Base-by-base conservation (phyloP, 2,329 filamentous ascomycete genomes). In the Fusarium torulosum region DNA sequence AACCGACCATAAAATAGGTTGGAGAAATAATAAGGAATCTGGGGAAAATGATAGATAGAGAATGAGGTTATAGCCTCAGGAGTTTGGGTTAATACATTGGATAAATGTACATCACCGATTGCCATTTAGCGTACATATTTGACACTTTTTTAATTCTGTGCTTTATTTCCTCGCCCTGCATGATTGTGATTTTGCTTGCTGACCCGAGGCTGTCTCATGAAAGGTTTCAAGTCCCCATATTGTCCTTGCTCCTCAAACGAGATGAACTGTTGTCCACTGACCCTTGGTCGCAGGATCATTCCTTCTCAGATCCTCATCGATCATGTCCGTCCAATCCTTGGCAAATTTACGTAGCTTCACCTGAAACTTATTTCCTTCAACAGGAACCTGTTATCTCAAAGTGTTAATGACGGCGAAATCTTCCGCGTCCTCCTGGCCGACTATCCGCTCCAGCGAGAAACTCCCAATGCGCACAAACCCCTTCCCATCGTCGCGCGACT, bases 111-210 rank as follows among this genome's bases (percentile, higher is more conserved):
- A 29, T 23, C 29, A 40, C 27, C 7, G 19, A 46, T 27, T 42
- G 27, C 10, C 37, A 54, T 55, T 69, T 54, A 53, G 47, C 53
- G 49, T 67, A 67, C 13, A 63, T 53, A 53, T 35, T 40, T 58
- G 29, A 54, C 27, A 23, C 5, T 23, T 60, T 37, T 10, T 40
- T 10, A 11, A 6, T 29, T 13, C 10, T 29, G 10, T 29, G 10
- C 4, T 29, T 29, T 13, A 13, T 13, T 29, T 10, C 10, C 11
- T 29, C 11, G 27, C 10, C 9, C 10, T 29, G 27, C 9, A 25
- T 25, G 27, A 29, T 29, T 29, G 27, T 29, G 9, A 13, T 13
- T 3, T 29, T 29, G 27, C 4, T 35, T 21, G 7, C 3, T 20
- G 20, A 13, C 14, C 14, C 6, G 7, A 7, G 29, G 29, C 5